Base-by-base conservation (phyloP, 2,329 filamentous ascomycete species). In the Cyphellophora attinorum region DNA sequence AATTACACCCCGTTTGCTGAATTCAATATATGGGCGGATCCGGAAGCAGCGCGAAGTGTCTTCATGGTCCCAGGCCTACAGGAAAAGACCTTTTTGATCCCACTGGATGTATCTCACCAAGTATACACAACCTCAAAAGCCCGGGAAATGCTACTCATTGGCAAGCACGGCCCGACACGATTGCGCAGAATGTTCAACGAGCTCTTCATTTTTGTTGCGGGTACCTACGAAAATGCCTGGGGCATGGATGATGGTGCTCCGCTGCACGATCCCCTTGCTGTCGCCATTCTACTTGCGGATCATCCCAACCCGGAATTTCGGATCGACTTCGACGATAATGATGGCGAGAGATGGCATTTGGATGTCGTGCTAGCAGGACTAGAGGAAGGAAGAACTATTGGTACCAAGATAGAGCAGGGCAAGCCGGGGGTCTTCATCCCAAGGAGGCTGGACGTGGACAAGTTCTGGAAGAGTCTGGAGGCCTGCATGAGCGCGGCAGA, bases 11-110 rank as follows among this genome's bases (percentile, higher is more conserved):
- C 66, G 0, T 76, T 64, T 54, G 75, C 76, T 2, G 91, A 98
- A 63, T 98, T 96, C 67, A 98, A 98, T 59, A 80, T 93, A 38
- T 71, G 88, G 64, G 73, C 72, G 39, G 91, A 98, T 53, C 91
- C 91, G 0, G 91, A 98, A 65, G 80, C 88, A 5, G 84, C 91
- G 0, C 68, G 75, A 17, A 70, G 73, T 11, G 65, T 96, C 13
- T 83, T 98, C 52, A 67, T 69, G 8, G 80, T 91, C 50, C 65
- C 73, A 0, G 59, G 69, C 4, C 68, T 98, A 11, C 74, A 74
- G 2, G 58, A 60, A 1, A 96, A 95, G 63, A 93, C 81, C 5
- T 84, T 78, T 0, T 64, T 96, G n/a, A 76, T 93, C 15, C 78
- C 86, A 1, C 68, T 98, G 3, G 91, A 98, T 53, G 62, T 96